A percentile compares a stretch with the other conserved stretches of the same genome.
These are phyloP conservation scores for Cyclospora cayetanensis DNA, from an alignment of 169 alveolate species.

Conservation along the genomic window DNA sequence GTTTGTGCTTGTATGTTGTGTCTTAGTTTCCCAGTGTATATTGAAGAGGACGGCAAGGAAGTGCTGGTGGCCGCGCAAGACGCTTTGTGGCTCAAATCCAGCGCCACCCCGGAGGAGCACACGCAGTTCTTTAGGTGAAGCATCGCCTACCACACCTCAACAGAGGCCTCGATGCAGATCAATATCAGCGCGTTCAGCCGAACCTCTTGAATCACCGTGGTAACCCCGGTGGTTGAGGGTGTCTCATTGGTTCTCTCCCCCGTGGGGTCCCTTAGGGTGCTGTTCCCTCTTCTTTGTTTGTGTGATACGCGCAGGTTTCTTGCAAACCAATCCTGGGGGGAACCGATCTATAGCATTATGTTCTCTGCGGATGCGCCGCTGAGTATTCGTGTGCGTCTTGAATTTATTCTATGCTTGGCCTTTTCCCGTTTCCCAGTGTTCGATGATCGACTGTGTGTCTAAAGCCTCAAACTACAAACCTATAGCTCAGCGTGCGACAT, in stretches of 20 bases:
- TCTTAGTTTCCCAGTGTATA: slow-evolving; percentile 77
- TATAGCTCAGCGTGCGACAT: too few relatives aligned
- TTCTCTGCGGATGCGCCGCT: slow-evolving; percentile 96
- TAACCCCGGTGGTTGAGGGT: neutral
- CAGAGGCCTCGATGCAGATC: neutral
- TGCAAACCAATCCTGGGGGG: slow-evolving; percentile 83
- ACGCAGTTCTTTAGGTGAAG: slow-evolving; percentile 86
- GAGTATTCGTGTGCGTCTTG: slow-evolving; percentile 80
- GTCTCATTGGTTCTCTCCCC: neutral
- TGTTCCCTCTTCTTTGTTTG: slow-evolving; percentile 68
- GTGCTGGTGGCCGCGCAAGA: slow-evolving; percentile 83
- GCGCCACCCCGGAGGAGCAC: slow-evolving; percentile 94
- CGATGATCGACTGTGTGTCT: neutral
- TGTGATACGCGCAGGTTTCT: slow-evolving; percentile 74
- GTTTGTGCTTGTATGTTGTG: too few relatives aligned
- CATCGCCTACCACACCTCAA: neutral
- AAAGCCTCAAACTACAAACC: too few relatives aligned
- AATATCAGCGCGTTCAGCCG: neutral
- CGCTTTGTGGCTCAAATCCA: slow-evolving; percentile 88
- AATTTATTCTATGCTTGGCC: too few relatives aligned
- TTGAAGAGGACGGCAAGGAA: slow-evolving; percentile 80
- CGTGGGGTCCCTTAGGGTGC: neutral
- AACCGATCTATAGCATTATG: slow-evolving; percentile 86
- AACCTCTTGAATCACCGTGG: neutral
- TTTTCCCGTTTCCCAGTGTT: neutral